Evolutionary conservation across 306 rosid genomes (phyloP), one percentile per base, ranked within the genome.

Genomic region (Ormosia semicastrata): DNA sequence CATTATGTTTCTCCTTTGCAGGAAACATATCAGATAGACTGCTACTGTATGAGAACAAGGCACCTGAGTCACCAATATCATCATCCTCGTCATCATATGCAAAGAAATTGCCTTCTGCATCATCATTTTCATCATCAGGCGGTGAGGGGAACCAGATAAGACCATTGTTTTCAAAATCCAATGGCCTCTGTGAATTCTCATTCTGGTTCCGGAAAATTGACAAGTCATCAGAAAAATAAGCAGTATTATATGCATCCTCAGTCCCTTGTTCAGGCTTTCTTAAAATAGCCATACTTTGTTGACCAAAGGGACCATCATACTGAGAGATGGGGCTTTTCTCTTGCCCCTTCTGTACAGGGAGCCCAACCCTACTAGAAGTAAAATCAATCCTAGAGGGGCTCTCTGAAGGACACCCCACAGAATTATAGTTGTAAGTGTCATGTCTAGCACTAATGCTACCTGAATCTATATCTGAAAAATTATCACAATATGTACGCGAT

Each of bases 11-110:
- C 85, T 88, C 93, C 88, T 90, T 93, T 66, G 90, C 86, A 30
- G 94, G 92, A 89, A 93, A 95, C 73, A 79, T 66, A 84, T 68
- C 81, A 77, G 94, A 82, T 70, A 95, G 87, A 87, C 98, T 89
- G 85, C 92, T 86, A 70, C 92, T 92, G 57, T 92, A 81, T 58
- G 97, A 81, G 86, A 95, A 96, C 66, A 90, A 32, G 50, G 89
- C 88, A 69, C 96, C 92, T 0, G 98, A 91, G 63, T 95, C 98
- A 81, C 98, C 99, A 75, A 93, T 76, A 77, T 95, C 91, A 71
- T 95, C 97, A 62, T 93, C 99, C 29, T 95, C 99, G 9, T 95
- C 99, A 9, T 95, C 97, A 66, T 92, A 95, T 29, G 91, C 54
- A 79, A 92, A 88, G 77, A 88, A 87, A 75, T 85, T 86, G 60